These are phyloP conservation scores for Zopfochytrium polystomum DNA, from an alignment of 371 early-diverging fungal species.

Conservation along the genomic window DNA sequence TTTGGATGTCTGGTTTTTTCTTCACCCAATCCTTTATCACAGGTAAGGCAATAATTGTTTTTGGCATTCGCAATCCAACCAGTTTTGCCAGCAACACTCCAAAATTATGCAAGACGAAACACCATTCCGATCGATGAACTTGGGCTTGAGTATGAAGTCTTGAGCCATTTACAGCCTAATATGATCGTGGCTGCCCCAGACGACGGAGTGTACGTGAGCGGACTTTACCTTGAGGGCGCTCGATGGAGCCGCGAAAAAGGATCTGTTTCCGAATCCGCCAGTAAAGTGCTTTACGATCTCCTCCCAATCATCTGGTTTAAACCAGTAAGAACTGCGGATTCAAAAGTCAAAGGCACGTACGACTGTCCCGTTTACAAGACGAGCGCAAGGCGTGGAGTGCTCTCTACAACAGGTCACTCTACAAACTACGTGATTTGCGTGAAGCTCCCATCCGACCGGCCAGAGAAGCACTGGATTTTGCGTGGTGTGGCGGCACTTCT, in stretches of 20 bases:
- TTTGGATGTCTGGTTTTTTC: conserved; percentile 63
- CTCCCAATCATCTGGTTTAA: conserved; percentile 55
- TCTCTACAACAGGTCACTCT: conserved; percentile 58
- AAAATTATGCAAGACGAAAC: conserved; percentile 57
- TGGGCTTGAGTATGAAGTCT: conserved; percentile 49
- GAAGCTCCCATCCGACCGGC: conserved; percentile 44
- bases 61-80: too few species aligned
- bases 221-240: conserved; percentile 55
- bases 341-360: conserved; percentile 34
- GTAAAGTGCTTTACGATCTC: conserved; percentile 50
- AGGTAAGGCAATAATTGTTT: conserved; percentile 25
- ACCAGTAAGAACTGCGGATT: conserved; percentile 31
- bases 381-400: conserved; percentile 52
- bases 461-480: conserved; percentile 52
- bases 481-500: conserved; percentile 50
- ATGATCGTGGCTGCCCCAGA: conserved; percentile 30
- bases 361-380: conserved; percentile 59
- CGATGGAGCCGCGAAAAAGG: conserved; percentile 41
- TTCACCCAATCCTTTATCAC: conserved; percentile 65
- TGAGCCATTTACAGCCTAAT: conserved; percentile 20
- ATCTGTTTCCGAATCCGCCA: conserved; percentile 43
- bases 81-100: conserved; percentile 46
- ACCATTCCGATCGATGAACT: conserved; percentile 58
- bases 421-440: conserved; percentile 57
- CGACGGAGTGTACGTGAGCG: conserved; percentile 51